Evolutionary conservation across 140 eudicot species (phyloP).

Genomic region (Cichorium intybus): DNA sequence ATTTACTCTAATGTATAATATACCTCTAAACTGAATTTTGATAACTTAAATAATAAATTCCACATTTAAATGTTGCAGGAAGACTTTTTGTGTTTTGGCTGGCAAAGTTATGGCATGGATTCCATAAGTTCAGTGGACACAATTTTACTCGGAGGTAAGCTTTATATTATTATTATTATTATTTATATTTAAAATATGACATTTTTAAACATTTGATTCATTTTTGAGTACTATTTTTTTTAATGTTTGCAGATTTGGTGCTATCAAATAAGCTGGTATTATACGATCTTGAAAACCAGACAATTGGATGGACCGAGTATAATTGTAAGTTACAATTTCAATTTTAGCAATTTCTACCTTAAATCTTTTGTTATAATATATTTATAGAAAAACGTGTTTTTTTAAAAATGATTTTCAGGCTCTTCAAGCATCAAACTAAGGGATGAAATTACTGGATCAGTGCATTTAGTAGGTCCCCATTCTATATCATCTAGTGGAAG

Average conservation of each 20-base stretch:
- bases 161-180: neutral
- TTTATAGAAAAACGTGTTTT: too few relatives aligned
- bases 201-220: too few relatives aligned
- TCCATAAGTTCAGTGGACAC: constrained; percentile 54
- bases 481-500: constrained; percentile 43
- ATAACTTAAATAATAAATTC: constrained; percentile 2
- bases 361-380: too few relatives aligned
- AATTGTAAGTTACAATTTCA: constrained; percentile 65
- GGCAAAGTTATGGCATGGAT: constrained; percentile 83
- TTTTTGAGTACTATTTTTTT: neutral
- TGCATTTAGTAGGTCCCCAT: constrained; percentile 93
- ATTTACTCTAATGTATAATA: neutral
- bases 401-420: constrained; percentile 59
- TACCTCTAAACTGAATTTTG: neutral
- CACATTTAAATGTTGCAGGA: constrained; percentile 68
- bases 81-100: constrained; percentile 79
- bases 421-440: constrained; percentile 79
- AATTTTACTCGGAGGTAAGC: constrained; percentile 77
- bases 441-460: constrained; percentile 89
- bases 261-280: constrained; percentile 86
- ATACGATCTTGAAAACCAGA: constrained; percentile 86
- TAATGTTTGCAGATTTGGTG: constrained; percentile 68
- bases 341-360: constrained; percentile 6
- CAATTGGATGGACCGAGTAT: constrained; percentile 95
- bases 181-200: too few relatives aligned